Base-by-base conservation (phyloP, 2,329 filamentous ascomycete species). In the Venturia carpophila region DNA sequence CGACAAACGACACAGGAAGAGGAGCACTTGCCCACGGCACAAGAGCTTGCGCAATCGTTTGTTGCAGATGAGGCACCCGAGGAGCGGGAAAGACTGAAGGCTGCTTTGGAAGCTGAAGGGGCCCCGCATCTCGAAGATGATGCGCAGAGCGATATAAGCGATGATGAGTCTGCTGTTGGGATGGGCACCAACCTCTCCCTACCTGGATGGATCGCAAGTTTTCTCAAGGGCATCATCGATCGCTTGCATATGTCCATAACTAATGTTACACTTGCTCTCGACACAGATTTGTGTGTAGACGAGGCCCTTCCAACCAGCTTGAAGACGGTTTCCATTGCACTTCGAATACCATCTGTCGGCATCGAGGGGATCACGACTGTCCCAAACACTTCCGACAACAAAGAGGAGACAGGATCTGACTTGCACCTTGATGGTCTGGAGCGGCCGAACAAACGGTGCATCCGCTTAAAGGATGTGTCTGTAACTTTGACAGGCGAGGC, bases 21-120 rank as follows among this genome's bases (percentile, higher is more conserved):
- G 11, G 70, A 75, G 19, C 70, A 76, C 65, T 69, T 92, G 3
- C 90, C 89, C 0, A 88, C 88, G 30, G 83, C 88, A 1, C 84
- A 86, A 66, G 87, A 92, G 68, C 79, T 94, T 17, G 89, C 90
- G 17, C 83, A 89, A 71, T 92, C 89, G 0, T 93, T 93, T 72
- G 79, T 93, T n/a, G 52, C 52, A 37, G 81, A 88, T 68, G 84
- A 87, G 1, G 86, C 91, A 71, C 85, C 88, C 15, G 77, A 78
- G 5, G 80, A 84, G 61, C 88, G 91, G 70, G 87, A 83, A 68
- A 81, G 79, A 66, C 79, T 93, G 30, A 87, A 92, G 72, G 84
- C 87, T 61, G 87, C 87, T 10, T 75, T 92, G 19, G 82, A 82
- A 0, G 87, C 66, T 24, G 34, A 66, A 34, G 47, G 41, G 6